phyloP scores from a whole-genome alignment of 2,329 filamentous ascomycete genomes.

The Plectosphaerella sp. region DNA sequence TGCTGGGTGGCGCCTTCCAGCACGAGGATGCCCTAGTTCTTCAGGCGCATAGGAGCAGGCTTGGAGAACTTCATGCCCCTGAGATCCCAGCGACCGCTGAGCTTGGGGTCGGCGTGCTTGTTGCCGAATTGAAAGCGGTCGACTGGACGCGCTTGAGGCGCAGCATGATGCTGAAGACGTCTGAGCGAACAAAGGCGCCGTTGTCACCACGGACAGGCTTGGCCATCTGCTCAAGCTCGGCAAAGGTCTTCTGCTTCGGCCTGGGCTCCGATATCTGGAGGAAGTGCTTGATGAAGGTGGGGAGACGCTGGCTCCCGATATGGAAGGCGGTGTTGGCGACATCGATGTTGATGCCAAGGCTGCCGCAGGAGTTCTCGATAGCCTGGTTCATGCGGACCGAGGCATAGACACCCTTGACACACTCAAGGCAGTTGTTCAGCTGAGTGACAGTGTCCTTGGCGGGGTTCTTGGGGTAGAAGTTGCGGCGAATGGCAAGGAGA shows the following conservation, averaged over 20 bases:
- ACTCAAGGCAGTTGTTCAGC: conserved; percentile 62
- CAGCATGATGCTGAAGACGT: conserved; percentile 50
- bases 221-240: conserved; percentile 23
- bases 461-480: conserved; percentile 65
- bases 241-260: conserved; percentile 7
- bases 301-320: conserved; percentile 37
- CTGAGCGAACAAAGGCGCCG: conserved; percentile 31
- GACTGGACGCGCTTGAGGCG: conserved; percentile 54
- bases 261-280: conserved; percentile 19
- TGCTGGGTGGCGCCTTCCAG: conserved; percentile 52
- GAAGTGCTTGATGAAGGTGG: conserved; percentile 14
- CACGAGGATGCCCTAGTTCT: conserved; percentile 71
- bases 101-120: conserved; percentile 54
- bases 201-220: conserved; percentile 24
- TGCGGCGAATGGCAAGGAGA: conserved; percentile 71
- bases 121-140: conserved; percentile 60
- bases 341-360: conserved; percentile 81
- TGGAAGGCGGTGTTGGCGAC: conserved; percentile 92
- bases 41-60: conserved; percentile 57
- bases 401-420: conserved; percentile 85
- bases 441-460: conserved; percentile 41
- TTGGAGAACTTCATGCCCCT: conserved; percentile 72
- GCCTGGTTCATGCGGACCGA: conserved; percentile 71
- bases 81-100: conserved; percentile 79
- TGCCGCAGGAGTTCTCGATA: conserved; percentile 36